A percentile compares a stretch with the other conserved stretches of the same genome.
Conservation (phyloP, 176 grass and related monocot genomes). For the Juncus inflexus region DNA sequence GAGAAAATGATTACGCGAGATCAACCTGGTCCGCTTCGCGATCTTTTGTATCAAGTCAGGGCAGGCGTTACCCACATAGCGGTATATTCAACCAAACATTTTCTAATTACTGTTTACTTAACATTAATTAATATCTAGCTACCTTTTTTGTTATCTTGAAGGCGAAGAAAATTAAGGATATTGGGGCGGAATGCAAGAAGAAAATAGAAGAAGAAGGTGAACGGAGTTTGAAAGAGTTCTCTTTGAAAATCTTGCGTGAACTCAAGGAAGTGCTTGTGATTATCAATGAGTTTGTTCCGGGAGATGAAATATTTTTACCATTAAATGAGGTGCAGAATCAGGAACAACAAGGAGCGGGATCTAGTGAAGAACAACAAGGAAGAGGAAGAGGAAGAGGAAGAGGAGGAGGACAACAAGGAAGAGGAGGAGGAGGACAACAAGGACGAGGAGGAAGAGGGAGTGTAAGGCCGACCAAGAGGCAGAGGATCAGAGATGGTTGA, state of each 20-base stretch:
- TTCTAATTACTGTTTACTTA: background rate
- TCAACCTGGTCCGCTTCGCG: background rate
- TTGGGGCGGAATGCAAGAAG: background rate
- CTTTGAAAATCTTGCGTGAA: background rate
- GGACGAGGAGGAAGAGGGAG: constrained; percentile 14
- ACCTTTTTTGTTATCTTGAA: background rate
- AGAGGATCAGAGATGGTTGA: constrained; percentile 12
- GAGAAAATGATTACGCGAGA: background rate
- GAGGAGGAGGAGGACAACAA: too few species aligned
- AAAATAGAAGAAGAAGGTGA: background rate
- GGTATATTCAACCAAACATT: background rate
- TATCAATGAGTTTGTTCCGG: background rate
- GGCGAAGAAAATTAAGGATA: constrained; percentile 2
- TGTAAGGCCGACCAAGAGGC: constrained; percentile 40
- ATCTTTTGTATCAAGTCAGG: background rate
- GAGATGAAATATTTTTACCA: background rate
- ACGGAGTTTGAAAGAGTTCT: background rate
- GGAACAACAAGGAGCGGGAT: too few species aligned
- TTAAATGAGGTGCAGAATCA: too few species aligned
- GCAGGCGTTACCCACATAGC: background rate
- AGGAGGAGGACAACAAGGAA: constrained; percentile 4
- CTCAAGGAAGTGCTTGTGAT: constrained; percentile 1
- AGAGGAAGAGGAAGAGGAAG: constrained; percentile 9
- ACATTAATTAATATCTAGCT: background rate
- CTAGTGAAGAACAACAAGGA: too few species aligned